These are phyloP conservation scores for Leccinum fallax DNA, from an alignment of 1,284 basidiomycete species.

Conservation along the genomic window DNA sequence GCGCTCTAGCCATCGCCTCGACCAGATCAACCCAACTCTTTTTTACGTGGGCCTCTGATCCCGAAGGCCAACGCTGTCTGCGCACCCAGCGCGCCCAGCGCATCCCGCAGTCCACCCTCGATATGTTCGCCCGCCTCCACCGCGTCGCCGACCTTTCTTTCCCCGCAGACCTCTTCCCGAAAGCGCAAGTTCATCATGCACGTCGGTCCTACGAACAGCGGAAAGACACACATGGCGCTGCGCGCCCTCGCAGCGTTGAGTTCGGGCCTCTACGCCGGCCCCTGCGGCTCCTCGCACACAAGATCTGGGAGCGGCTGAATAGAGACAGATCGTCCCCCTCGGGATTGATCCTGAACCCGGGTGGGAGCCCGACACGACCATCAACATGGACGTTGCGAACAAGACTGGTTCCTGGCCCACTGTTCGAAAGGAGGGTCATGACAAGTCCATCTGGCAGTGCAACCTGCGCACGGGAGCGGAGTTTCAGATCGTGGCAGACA, in stretches of 20 bases:
- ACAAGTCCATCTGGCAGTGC: constrained; percentile 65
- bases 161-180: constrained; percentile 37
- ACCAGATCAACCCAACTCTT: constrained; percentile 42
- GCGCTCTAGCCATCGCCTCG: constrained; percentile 23
- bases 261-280: constrained; percentile 87
- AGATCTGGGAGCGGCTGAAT: constrained; percentile 93
- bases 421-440: constrained; percentile 40
- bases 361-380: constrained; percentile 23
- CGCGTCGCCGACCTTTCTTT: constrained; percentile 41
- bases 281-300: constrained; percentile 90
- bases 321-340: constrained; percentile 75
- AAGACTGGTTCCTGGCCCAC: constrained; percentile 29
- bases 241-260: constrained; percentile 80
- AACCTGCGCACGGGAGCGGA: constrained; percentile 90
- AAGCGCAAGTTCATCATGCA: constrained; percentile 84
- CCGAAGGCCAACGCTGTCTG: constrained; percentile 27
- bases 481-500: no score
- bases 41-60: constrained; percentile 43
- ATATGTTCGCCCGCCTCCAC: constrained; percentile 36
- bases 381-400: constrained; percentile 12
- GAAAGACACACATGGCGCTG: constrained; percentile 94
- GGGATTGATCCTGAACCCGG: constrained; percentile 42
- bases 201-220: constrained; percentile 97
- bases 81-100: neutral
- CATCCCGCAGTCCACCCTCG: constrained; percentile 32